Conservation (phyloP, 2,329 filamentous ascomycete genomes). For the Scedosporium minutisporum region DNA sequence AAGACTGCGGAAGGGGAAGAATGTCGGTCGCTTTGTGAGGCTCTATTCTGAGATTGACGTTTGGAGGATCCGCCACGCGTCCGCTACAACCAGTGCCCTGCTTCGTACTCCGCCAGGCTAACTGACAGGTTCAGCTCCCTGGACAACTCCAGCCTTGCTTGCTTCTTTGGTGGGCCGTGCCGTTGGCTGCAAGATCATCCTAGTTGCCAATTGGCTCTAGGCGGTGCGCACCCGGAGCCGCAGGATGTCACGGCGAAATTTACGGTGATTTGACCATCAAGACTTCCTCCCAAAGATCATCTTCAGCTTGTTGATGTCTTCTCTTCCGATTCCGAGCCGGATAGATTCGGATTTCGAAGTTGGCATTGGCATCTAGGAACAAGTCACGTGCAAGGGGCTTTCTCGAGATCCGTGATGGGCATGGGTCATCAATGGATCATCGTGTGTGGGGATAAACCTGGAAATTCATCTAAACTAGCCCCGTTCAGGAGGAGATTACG, state of each 20-base stretch:
- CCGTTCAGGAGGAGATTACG: background rate
- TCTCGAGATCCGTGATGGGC: background rate
- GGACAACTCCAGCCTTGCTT: background rate
- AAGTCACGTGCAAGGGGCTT: background rate
- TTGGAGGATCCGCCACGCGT: too few species aligned
- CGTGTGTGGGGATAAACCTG: background rate
- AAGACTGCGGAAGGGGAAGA: background rate
- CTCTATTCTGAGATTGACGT: too few species aligned
- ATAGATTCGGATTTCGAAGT: background rate
- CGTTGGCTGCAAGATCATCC: background rate
- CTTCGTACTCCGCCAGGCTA: too few species aligned
- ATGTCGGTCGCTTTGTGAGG: too few species aligned
- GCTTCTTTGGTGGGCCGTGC: background rate
- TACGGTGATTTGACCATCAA: background rate
- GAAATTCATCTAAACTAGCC: background rate
- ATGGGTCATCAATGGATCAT: background rate
- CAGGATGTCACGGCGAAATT: background rate
- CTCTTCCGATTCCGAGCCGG: background rate
- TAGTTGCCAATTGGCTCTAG: background rate
- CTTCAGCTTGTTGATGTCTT: too few species aligned
- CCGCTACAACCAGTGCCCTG: too few species aligned
- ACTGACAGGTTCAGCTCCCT: background rate
- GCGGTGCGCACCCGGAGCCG: background rate
- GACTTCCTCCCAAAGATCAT: too few species aligned
- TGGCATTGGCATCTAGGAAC: too few species aligned